Base-by-base conservation (phyloP, 805 yeast species). In the Wickerhamomyces kurtzmanii region DNA sequence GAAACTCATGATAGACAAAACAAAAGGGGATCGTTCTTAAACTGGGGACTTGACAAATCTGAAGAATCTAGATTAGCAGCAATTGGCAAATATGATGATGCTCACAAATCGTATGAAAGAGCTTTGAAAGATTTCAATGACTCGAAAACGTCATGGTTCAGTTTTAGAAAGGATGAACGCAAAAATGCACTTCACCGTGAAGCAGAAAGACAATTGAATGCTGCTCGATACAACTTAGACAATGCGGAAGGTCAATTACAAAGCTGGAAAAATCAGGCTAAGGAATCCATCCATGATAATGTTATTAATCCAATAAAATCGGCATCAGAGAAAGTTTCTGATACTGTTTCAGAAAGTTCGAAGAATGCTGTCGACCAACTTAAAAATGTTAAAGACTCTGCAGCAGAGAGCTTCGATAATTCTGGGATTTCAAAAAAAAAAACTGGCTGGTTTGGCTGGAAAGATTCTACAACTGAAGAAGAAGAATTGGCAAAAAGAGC, bases 61-160 rank as follows among this genome's bases (percentile, higher is more conserved):
- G 34, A 40, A 24, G 39, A 33, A 8, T 22, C 37, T 3, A 30
- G 31, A 10, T 34, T 36, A 19, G 19, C 15, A 12, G 41, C 37
- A 5, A n/a, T n/a, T n/a, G n/a, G n/a, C n/a, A n/a, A n/a, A n/a
- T 35, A 32, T 17, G 35, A 37, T 12, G 57, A 55, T 12, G 60
- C 64, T 6, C 48, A 55, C 24, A 39, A 37, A 23, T 31, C 48
- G 4, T 40, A 54, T 26, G 51, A 57, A 13, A 51, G 50, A 12
- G 54, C 65, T 12, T 46, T 48, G 33, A 43, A 49, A 30, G 44
- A 53, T 20, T 51, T 53, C 27, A 45, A 54, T 8, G 51, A 51
- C 15, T 62, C 68, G 3, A 45, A 45, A 25, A 25, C 30, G 3
- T 36, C 54, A 1, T 45, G 56, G 49, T 33, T 42, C 15, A 31